Evolutionary conservation across 352 stramenopile species (phyloP).

Genomic region (Plasmopara muralis): DNA sequence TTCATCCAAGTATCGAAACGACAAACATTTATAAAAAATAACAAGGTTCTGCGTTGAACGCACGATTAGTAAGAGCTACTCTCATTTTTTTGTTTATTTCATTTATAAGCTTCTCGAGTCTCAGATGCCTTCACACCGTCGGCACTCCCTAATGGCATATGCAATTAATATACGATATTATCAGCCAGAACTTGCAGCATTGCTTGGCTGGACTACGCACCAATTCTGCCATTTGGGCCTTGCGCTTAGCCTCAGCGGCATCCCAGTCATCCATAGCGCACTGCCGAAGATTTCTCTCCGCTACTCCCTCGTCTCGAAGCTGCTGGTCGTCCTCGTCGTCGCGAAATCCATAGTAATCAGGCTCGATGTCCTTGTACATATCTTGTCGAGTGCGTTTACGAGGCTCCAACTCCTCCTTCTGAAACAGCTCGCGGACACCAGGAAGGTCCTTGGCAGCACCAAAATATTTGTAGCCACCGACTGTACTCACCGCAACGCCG

Average conservation of each 20-base stretch:
- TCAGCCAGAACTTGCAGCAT: background rate
- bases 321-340: slow-evolving; percentile 59
- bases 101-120: background rate
- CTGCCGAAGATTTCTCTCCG: slow-evolving; percentile 40
- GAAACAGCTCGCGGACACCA: slow-evolving; percentile 93
- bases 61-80: too few relatives aligned
- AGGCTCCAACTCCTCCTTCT: slow-evolving; percentile 62
- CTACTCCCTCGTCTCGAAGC: slow-evolving; percentile 38
- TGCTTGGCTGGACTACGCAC: slow-evolving; percentile 11
- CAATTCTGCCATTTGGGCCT: slow-evolving; percentile 31
- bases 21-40: too few relatives aligned
- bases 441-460: slow-evolving; percentile 94
- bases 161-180: slow-evolving; percentile 3
- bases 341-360: slow-evolving; percentile 75
- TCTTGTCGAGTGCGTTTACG: slow-evolving; percentile 63
- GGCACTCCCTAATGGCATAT: slow-evolving; percentile 8
- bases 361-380: slow-evolving; percentile 88
- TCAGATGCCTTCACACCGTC: slow-evolving; percentile 4
- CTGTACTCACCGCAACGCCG: slow-evolving; percentile 53
- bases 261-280: slow-evolving; percentile 57
- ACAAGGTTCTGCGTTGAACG: too few relatives aligned
- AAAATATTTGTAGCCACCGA: slow-evolving; percentile 94
- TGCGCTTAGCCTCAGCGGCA: slow-evolving; percentile 33
- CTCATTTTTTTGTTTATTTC: background rate
- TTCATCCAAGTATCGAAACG: background rate